Conservation (phyloP, 1,284 basidiomycete species). For the Inonotus obliquus region DNA sequence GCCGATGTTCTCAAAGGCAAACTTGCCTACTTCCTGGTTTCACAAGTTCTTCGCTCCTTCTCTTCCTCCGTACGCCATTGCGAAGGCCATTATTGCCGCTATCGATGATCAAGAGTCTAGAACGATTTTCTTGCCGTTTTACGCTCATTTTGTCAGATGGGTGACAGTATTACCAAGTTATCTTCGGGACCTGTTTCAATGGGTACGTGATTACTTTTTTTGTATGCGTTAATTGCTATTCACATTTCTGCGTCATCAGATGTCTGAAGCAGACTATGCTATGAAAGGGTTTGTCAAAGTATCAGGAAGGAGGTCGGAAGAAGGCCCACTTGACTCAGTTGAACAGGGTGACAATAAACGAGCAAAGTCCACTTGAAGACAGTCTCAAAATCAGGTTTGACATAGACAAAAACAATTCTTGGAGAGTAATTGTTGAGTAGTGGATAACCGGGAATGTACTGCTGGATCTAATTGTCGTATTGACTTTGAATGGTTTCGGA, state of each 20-base stretch:
- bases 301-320: conserved; percentile 41
- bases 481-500: not conserved
- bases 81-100: conserved; percentile 74
- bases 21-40: conserved; percentile 45
- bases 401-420: not conserved
- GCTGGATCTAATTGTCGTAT: not conserved
- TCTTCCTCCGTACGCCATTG: conserved; percentile 66
- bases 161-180: conserved; percentile 64
- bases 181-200: conserved; percentile 63
- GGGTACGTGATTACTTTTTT: conserved; percentile 41
- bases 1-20: conserved; percentile 62
- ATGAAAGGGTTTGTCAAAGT: conserved; percentile 46
- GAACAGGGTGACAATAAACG: not conserved
- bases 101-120: conserved; percentile 75
- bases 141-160: conserved; percentile 53
- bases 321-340: conserved; percentile 24
- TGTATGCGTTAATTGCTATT: conserved; percentile 20
- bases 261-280: conserved; percentile 43
- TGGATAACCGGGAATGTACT: not conserved
- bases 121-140: conserved; percentile 71
- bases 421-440: no score
- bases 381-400: not conserved
- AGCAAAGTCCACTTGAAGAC: not conserved
- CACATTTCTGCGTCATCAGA: conserved; percentile 23
- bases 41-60: conserved; percentile 75